phyloP scores from a whole-genome alignment of 1,139 yeast genomes.

The Zygosaccharomyces sapae region DNA sequence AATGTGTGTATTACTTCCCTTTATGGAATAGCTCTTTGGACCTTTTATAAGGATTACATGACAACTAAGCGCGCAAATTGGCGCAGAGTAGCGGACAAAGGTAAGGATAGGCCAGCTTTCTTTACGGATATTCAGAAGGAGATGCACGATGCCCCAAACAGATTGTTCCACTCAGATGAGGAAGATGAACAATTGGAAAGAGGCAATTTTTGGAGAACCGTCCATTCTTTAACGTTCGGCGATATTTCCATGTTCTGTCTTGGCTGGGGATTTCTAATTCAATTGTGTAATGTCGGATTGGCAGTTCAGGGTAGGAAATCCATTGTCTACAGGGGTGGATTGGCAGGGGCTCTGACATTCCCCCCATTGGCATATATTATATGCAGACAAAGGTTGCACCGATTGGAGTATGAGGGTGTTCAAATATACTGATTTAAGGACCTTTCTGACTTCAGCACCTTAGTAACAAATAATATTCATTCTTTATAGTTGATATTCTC shows the following conservation, averaged over 20 bases:
- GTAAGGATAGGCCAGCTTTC: slow-evolving; percentile 9
- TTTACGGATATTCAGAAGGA: slow-evolving; percentile 10
- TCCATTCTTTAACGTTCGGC: slow-evolving; percentile 19
- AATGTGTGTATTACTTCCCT: slow-evolving; percentile 18
- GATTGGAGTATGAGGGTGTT: slow-evolving; percentile 14
- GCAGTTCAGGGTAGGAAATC: slow-evolving; percentile 21
- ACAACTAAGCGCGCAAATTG: slow-evolving; percentile 12
- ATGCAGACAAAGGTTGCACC: slow-evolving; percentile 11
- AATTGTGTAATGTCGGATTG: slow-evolving; percentile 20
- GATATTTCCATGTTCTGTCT: slow-evolving; percentile 22
- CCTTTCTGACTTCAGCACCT: neutral
- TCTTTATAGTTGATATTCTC: neutral
- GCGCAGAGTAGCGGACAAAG: slow-evolving; percentile 5
- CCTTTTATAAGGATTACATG: slow-evolving; percentile 21
- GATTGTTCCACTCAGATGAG: slow-evolving; percentile 15
- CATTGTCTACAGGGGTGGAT: slow-evolving; percentile 16
- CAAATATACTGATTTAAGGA: slow-evolving; percentile 8
- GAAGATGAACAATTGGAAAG: slow-evolving; percentile 13
- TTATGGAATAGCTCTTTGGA: slow-evolving; percentile 21
- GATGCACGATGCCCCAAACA: slow-evolving; percentile 20
- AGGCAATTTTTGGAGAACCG: slow-evolving; percentile 11
- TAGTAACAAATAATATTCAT: neutral
- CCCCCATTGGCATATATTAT: slow-evolving; percentile 18
- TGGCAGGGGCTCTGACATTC: slow-evolving; percentile 18
- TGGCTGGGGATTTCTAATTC: slow-evolving; percentile 25